Percentiles rank a stretch among this genome's conserved stretches.
Conservation (phyloP, 1,284 basidiomycete genomes). For the Cutaneotrichosporon cavernicola region DNA sequence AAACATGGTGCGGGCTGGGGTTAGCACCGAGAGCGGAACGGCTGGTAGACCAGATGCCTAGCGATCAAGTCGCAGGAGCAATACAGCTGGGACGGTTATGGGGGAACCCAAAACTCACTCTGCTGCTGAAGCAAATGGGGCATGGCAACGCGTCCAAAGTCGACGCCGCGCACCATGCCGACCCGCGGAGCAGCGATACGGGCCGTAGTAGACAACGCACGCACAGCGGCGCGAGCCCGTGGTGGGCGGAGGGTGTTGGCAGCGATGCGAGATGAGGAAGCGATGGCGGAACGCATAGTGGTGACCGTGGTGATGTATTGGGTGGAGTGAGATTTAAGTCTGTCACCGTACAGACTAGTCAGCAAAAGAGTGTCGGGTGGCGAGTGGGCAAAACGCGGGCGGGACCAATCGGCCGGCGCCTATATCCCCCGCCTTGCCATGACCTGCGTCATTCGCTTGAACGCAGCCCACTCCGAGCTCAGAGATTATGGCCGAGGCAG, state of each 20-base stretch:
- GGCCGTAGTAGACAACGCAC: conserved; percentile 23
- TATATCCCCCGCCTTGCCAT: not conserved
- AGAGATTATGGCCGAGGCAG: not conserved
- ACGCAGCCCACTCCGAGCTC: not conserved
- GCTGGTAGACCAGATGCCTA: not conserved
- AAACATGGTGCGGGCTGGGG: conserved; percentile 81
- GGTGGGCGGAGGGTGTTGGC: conserved; percentile 7
- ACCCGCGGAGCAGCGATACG: not conserved
- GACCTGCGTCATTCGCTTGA: not conserved
- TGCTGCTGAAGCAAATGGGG: conserved; percentile 25
- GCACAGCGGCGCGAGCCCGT: conserved; percentile 11
- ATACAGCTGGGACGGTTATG: no score
- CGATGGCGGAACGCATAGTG: conserved; percentile 33
- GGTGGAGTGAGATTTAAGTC: not conserved
- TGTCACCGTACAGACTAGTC: not conserved
- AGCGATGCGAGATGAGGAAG: conserved; percentile 33
- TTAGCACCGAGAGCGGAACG: not conserved
- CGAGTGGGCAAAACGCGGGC: conserved; percentile 3
- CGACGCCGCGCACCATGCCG: conserved; percentile 11
- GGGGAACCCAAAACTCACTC: conserved; percentile 16
- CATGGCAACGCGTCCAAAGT: conserved; percentile 12
- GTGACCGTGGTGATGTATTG: conserved; percentile 1
- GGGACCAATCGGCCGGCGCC: conserved; percentile 22
- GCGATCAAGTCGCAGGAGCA: no score
- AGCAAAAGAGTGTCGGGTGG: conserved; percentile 6